Percentiles rank a stretch among this genome's conserved stretches.
These are phyloP conservation scores for Plasmodium gonderi DNA, from an alignment of 169 alveolate species.

Conservation along the genomic window DNA sequence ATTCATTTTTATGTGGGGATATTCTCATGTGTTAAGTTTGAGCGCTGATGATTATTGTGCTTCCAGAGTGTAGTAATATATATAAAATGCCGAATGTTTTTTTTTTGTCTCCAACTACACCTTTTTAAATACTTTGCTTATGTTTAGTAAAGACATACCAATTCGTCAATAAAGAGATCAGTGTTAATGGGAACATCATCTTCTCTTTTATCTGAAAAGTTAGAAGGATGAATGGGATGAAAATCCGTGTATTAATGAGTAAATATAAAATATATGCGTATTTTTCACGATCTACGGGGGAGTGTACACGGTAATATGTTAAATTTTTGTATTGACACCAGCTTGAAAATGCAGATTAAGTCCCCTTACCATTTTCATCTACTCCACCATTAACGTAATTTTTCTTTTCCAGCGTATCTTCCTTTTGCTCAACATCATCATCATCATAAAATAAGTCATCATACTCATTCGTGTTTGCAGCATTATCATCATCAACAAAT, in stretches of 20 bases:
- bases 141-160: slow-evolving; percentile 22
- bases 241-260: neutral
- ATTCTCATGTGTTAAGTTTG: neutral
- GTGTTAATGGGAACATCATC: slow-evolving; percentile 72
- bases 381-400: slow-evolving; percentile 68
- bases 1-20: neutral
- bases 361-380: slow-evolving; percentile 77
- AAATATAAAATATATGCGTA: neutral
- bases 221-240: neutral
- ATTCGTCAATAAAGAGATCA: slow-evolving; percentile 53
- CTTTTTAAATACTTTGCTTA: neutral
- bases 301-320: too few species aligned
- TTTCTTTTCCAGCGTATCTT: slow-evolving; percentile 72
- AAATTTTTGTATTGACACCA: too few species aligned
- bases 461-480: slow-evolving; percentile 86
- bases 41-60: neutral
- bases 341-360: neutral
- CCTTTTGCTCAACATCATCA: slow-evolving; percentile 74
- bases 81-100: neutral
- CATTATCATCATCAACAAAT: slow-evolving; percentile 90
- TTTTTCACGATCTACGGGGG: too few species aligned
- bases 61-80: neutral
- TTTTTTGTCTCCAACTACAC: neutral
- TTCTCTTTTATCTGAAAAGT: slow-evolving; percentile 44
- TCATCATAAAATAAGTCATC: slow-evolving; percentile 85